Percentiles rank a stretch among this genome's conserved stretches.
These are phyloP conservation scores for Cairneyella variabilis DNA, from an alignment of 495 filamentous ascomycete species.

Conservation along the genomic window DNA sequence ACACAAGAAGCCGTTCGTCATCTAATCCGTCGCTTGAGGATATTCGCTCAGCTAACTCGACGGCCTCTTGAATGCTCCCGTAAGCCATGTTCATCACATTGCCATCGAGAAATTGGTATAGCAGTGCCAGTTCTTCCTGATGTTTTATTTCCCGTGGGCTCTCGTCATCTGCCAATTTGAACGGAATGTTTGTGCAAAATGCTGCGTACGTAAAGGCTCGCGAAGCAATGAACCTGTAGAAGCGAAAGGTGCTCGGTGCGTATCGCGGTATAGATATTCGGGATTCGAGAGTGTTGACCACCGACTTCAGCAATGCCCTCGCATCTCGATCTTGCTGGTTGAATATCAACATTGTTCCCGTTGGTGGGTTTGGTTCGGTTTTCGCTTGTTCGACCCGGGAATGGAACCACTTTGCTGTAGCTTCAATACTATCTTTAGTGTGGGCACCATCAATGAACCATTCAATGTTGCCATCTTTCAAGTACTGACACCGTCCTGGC, in stretches of 20 bases:
- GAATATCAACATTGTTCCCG: conserved; percentile 65
- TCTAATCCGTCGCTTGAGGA: conserved; percentile 24
- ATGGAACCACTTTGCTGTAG: conserved; percentile 76
- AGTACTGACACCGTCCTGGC: conserved; percentile 42
- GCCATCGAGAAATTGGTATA: not conserved
- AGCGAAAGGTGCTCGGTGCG: not conserved
- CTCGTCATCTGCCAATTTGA: not conserved
- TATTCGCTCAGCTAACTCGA: conserved; percentile 60
- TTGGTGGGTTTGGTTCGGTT: conserved; percentile 46
- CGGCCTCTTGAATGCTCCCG: conserved; percentile 78
- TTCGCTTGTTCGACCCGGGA: conserved; percentile 63
- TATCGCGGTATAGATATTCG: not conserved
- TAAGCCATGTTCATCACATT: conserved; percentile 6
- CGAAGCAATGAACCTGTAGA: conserved; percentile 3
- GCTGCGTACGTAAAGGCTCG: conserved; percentile 63
- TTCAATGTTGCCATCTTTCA: conserved; percentile 43
- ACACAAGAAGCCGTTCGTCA: conserved; percentile 29
- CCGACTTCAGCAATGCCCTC: conserved; percentile 48
- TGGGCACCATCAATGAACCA: conserved; percentile 94
- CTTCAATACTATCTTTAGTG: conserved; percentile 71
- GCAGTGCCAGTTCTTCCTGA: not conserved
- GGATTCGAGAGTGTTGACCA: conserved; percentile 32
- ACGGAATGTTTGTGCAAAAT: conserved; percentile 7
- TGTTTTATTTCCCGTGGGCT: not conserved
- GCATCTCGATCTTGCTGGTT: conserved; percentile 89